These are phyloP conservation scores for Massarina eburnea DNA, from an alignment of 2,329 filamentous ascomycete species.

Conservation along the genomic window DNA sequence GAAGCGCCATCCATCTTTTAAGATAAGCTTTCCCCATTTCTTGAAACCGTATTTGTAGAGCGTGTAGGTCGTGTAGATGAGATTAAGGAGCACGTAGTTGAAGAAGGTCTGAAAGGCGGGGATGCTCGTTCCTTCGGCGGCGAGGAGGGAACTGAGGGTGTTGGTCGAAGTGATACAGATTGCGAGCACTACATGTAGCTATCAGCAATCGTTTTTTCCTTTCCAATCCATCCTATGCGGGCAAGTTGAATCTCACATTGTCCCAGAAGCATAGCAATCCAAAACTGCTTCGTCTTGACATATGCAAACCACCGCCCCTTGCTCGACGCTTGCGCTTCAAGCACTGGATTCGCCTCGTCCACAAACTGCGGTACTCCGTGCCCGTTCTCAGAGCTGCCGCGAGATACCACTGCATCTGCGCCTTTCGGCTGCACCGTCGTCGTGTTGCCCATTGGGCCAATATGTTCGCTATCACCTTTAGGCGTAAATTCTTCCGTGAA, in stretches of 20 bases:
- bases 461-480: slow-evolving; percentile 18
- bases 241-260: slow-evolving; percentile 41
- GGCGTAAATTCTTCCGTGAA: slow-evolving; percentile 3
- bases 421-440: slow-evolving; percentile 25
- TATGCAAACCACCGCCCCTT: slow-evolving; percentile 64
- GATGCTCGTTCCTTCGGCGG: slow-evolving; percentile 69
- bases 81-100: slow-evolving; percentile 83
- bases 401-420: slow-evolving; percentile 7
- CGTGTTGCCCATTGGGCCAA: slow-evolving; percentile 20
- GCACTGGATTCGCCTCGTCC: slow-evolving; percentile 14
- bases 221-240: not conserved
- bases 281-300: slow-evolving; percentile 83
- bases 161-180: slow-evolving; percentile 92
- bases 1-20: slow-evolving; percentile 83
- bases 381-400: slow-evolving; percentile 34
- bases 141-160: slow-evolving; percentile 81
- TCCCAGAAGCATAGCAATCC: slow-evolving; percentile 77
- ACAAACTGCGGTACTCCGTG: slow-evolving; percentile 9
- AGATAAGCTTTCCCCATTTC: slow-evolving; percentile 65
- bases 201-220: not conserved
- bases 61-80: slow-evolving; percentile 80
- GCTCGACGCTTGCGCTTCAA: slow-evolving; percentile 41
- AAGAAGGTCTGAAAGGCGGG: slow-evolving; percentile 95
- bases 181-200: slow-evolving; percentile 40
- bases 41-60: slow-evolving; percentile 77